phyloP scores from a whole-genome alignment of 495 filamentous ascomycete species.

The Hypomontagnella monticulosa region DNA sequence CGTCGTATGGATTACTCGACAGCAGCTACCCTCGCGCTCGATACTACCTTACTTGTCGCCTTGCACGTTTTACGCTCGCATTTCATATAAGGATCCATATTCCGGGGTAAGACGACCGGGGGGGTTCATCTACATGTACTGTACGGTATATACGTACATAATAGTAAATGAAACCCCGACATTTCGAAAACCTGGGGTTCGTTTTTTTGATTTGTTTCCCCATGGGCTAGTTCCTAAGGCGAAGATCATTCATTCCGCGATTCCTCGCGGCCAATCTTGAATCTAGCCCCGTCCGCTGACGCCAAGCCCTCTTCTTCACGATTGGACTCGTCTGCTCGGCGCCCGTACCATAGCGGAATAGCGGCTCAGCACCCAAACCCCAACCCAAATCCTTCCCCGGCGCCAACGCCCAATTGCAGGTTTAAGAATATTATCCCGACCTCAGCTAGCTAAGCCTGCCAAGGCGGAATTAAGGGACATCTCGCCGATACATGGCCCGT shows the following conservation, averaged over 20 bases:
- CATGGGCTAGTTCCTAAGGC: neutral
- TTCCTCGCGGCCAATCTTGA: conserved; percentile 8
- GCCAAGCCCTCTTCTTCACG: conserved; percentile 21
- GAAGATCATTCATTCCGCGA: neutral
- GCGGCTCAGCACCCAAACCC: conserved; percentile 20
- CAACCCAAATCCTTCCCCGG: conserved; percentile 14
- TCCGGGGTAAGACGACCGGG: conserved; percentile 33
- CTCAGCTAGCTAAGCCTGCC: conserved; percentile 25
- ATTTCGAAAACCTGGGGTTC: conserved; percentile 11
- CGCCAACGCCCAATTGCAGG: conserved; percentile 28
- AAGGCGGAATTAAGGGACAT: conserved; percentile 41
- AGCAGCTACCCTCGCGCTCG: neutral
- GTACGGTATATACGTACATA: too few species aligned
- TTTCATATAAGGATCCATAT: conserved; percentile 11
- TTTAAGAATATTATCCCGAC: neutral
- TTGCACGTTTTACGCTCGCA: conserved; percentile 16
- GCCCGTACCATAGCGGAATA: conserved; percentile 21
- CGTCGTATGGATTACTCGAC: neutral
- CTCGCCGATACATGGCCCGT: conserved; percentile 34
- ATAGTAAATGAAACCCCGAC: conserved; percentile 3
- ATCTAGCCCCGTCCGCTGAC: conserved; percentile 28
- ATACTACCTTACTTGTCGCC: neutral
- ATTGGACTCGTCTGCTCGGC: conserved; percentile 15
- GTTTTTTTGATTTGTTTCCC: neutral
- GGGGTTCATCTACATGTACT: neutral